Conservation (phyloP, 257 asterid genomes). For the Primulina huaijiensis region DNA sequence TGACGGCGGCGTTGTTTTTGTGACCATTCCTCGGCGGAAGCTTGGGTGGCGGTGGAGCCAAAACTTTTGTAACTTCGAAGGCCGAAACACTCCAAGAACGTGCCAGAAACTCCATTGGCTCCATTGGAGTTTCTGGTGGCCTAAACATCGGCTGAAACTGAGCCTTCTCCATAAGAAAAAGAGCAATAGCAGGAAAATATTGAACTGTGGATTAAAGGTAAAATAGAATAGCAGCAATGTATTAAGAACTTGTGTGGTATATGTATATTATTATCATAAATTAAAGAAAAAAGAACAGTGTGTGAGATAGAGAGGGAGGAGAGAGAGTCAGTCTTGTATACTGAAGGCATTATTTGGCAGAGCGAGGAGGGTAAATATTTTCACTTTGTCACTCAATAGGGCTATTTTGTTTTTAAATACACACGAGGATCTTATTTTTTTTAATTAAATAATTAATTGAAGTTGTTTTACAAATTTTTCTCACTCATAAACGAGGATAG, state of each 20-base stretch:
- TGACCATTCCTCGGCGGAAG: constrained; percentile 27
- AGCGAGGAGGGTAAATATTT: not conserved
- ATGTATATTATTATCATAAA: no score
- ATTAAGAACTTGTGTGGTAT: not conserved
- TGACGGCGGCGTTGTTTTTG: constrained; percentile 29
- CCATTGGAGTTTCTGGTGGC: constrained; percentile 87
- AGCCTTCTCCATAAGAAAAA: constrained; percentile 47
- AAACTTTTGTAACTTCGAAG: constrained; percentile 63
- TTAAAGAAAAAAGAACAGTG: no score
- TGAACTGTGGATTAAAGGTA: not conserved
- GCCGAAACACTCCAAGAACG: constrained; percentile 97
- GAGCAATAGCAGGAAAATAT: not conserved
- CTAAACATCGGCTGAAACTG: constrained; percentile 46
- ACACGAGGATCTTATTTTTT: no score
- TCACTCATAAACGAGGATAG: no score
- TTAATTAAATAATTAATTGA: no score
- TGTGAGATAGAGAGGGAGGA: no score
- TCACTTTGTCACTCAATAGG: not conserved
- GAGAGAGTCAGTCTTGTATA: not conserved
- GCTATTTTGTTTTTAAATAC: no score
- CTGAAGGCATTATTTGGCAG: not conserved
- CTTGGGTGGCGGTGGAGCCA: constrained; percentile 44
- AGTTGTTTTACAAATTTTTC: no score
- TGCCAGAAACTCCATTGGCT: constrained; percentile 95
- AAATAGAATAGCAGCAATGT: not conserved